Evolutionary conservation across 805 yeast species (phyloP).

Genomic region (Suhomyces canberraensis): DNA sequence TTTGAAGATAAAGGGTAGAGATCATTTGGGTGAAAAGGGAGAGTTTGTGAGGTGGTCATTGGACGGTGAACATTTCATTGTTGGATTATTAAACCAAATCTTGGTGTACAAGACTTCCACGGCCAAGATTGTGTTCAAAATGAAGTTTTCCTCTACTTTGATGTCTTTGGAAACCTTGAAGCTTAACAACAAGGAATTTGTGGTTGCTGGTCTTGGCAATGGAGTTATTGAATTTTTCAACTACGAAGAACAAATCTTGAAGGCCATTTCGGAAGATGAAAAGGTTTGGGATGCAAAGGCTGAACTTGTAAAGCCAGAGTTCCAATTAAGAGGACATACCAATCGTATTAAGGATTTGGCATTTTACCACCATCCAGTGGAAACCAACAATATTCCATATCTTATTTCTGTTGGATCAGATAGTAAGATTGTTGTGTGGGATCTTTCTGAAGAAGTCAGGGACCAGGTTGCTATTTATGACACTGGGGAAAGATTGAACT

Average conservation of each 20-base stretch:
- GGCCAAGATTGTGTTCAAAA: constrained; percentile 55
- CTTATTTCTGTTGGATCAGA: constrained; percentile 86
- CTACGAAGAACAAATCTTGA: constrained; percentile 24
- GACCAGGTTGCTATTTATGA: constrained; percentile 90
- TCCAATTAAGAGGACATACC: constrained; percentile 74
- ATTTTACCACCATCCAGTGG: constrained; percentile 40
- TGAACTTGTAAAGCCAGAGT: constrained; percentile 43
- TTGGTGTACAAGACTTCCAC: constrained; percentile 61
- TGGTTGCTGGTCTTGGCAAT: constrained; percentile 65
- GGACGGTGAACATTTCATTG: constrained; percentile 68
- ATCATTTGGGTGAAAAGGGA: constrained; percentile 62
- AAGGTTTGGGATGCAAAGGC: constrained; percentile 23
- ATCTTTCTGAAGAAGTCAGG: constrained; percentile 45
- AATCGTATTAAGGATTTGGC: constrained; percentile 80
- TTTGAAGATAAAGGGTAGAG: constrained; percentile 67
- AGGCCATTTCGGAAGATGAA: constrained; percentile 18
- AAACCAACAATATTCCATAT: constrained; percentile 38
- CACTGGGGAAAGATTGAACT: constrained; percentile 87
- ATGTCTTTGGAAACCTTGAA: constrained; percentile 61
- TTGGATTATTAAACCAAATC: constrained; percentile 67
- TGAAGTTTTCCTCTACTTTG: constrained; percentile 53
- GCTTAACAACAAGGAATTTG: constrained; percentile 49
- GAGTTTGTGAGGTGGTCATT: constrained; percentile 65
- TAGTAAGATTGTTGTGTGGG: constrained; percentile 92
- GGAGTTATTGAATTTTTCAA: constrained; percentile 65